phyloP scores from a whole-genome alignment of 768 basidiomycete species.

The Tephrocybe sp. region DNA sequence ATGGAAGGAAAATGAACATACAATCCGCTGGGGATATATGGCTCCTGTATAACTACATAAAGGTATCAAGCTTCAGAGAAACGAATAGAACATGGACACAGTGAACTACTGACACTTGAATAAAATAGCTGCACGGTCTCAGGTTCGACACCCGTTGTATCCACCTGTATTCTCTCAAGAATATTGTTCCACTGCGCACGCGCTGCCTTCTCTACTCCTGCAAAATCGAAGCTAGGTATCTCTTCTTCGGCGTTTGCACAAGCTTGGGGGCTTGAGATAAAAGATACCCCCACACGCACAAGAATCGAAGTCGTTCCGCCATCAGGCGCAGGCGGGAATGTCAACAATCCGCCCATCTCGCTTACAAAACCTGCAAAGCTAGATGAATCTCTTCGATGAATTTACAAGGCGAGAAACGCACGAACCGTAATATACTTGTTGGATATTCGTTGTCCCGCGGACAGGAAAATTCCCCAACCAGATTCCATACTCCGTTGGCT shows the following conservation, averaged over 20 bases:
- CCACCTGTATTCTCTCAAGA: constrained; percentile 53
- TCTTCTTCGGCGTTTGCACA: constrained; percentile 62
- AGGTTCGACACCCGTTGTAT: constrained; percentile 43
- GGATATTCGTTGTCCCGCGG: constrained; percentile 41
- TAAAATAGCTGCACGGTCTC: constrained; percentile 59
- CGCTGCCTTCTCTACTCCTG: constrained; percentile 40
- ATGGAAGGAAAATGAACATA: constrained; percentile 27
- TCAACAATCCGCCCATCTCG: constrained; percentile 55
- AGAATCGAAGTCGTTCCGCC: constrained; percentile 44
- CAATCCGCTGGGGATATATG: constrained; percentile 69
- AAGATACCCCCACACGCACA: constrained; percentile 64
- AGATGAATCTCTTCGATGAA: background rate
- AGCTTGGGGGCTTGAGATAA: constrained; percentile 60
- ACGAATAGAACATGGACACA: background rate
- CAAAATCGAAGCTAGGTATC: constrained; percentile 59
- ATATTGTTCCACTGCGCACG: constrained; percentile 58
- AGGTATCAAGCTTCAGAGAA: background rate
- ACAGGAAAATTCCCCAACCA: constrained; percentile 53
- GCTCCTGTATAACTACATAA: constrained; percentile 50
- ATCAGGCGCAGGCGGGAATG: constrained; percentile 43
- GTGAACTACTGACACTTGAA: constrained; percentile 43
- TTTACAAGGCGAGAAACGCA: background rate
- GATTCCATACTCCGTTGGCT: constrained; percentile 56
- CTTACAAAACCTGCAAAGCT: constrained; percentile 40
- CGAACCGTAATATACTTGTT: constrained; percentile 51